A percentile compares a stretch with the other conserved stretches of the same genome.
phyloP scores from a whole-genome alignment of 208 protist species.

The Acanthamoeba castellanii region DNA sequence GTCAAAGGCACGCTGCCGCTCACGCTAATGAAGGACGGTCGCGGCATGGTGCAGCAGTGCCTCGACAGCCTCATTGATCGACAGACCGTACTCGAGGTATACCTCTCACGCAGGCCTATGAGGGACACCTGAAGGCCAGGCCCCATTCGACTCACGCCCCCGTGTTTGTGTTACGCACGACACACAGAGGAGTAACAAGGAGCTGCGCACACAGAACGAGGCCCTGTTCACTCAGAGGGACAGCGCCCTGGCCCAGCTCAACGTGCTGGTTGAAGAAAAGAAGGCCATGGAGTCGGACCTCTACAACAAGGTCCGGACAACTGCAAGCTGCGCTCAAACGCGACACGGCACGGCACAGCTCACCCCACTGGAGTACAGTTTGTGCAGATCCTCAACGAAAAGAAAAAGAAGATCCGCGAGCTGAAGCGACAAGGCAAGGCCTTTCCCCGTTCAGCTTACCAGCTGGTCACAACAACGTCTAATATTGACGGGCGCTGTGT shows the following conservation, averaged over 20 bases:
- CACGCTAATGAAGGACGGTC: constrained; percentile 41
- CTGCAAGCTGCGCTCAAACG: background rate
- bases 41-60: constrained; percentile 29
- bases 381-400: constrained; percentile 64
- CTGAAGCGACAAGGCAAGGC: constrained; percentile 33
- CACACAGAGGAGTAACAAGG: constrained; percentile 35
- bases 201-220: constrained; percentile 48
- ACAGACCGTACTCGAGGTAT: constrained; percentile 36
- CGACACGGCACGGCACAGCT: background rate
- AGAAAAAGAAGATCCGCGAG: constrained; percentile 71
- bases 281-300: constrained; percentile 50
- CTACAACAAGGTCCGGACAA: constrained; percentile 33
- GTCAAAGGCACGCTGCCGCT: constrained; percentile 70
- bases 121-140: background rate
- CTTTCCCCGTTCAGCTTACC: background rate
- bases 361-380: constrained; percentile 5
- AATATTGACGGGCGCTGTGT: background rate
- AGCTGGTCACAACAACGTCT: background rate
- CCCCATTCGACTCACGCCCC: background rate
- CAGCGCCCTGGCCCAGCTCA: constrained; percentile 41
- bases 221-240: constrained; percentile 11
- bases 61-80: constrained; percentile 50
- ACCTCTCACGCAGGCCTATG: background rate
- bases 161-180: background rate
- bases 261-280: constrained; percentile 65